Evolutionary conservation across 1,284 basidiomycete species (phyloP).

Genomic region (Tremellales sp.): DNA sequence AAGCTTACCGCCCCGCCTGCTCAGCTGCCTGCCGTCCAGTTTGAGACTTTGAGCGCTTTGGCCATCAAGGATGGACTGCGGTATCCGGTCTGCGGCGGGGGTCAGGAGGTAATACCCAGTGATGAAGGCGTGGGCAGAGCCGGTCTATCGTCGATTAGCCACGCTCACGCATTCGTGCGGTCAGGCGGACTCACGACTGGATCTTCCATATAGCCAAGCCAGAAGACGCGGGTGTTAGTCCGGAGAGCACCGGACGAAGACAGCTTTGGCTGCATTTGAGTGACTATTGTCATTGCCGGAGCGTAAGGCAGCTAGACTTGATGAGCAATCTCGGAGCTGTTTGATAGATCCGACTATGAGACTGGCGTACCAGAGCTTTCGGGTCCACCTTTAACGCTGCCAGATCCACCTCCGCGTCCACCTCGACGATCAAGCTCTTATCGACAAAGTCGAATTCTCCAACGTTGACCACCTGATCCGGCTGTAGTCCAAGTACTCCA

Average conservation of each 20-base stretch:
- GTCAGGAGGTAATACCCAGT: slow-evolving; percentile 33
- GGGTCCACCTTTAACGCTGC: slow-evolving; percentile 13
- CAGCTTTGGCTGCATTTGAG: slow-evolving; percentile 15
- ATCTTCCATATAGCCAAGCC: slow-evolving; percentile 32
- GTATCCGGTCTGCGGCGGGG: slow-evolving; percentile 9
- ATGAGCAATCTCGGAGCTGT: neutral
- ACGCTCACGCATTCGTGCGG: neutral
- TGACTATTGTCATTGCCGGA: slow-evolving; percentile 20
- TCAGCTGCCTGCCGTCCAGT: slow-evolving; percentile 13
- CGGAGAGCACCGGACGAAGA: slow-evolving; percentile 8
- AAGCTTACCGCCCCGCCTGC: slow-evolving; percentile 16
- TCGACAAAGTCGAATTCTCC: slow-evolving; percentile 14
- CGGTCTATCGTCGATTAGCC: slow-evolving; percentile 18
- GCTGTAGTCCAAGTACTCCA: slow-evolving; percentile 5
- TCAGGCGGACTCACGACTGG: slow-evolving; percentile 32
- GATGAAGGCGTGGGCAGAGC: slow-evolving; percentile 31
- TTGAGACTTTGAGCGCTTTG: neutral
- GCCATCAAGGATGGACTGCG: slow-evolving; percentile 3
- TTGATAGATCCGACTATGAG: neutral
- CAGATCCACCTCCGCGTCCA: slow-evolving; percentile 18
- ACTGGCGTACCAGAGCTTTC: slow-evolving; percentile 16
- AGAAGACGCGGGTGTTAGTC: slow-evolving; percentile 30
- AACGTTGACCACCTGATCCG: slow-evolving; percentile 9
- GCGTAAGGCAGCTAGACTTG: slow-evolving; percentile 2
- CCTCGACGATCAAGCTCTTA: slow-evolving; percentile 17